Base-by-base conservation (phyloP, 805 yeast genomes). In the Tetrapisispora fleetii region DNA sequence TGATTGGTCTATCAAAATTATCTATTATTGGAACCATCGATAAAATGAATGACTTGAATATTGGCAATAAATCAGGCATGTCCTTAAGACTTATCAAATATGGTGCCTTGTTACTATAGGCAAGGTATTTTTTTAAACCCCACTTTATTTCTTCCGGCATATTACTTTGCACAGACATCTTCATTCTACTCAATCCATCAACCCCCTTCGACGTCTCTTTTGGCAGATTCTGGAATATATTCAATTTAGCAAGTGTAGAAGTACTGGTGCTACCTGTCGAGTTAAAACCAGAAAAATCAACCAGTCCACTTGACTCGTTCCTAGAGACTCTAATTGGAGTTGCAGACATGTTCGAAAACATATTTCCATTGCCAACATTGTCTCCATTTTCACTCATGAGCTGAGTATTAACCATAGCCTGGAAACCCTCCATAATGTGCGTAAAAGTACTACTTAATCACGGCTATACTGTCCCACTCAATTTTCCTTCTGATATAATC, bases 131-230 rank as follows among this genome's bases (percentile, higher is more conserved):
- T 43, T 76, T 72, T 48, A 86, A 65, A 4, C 91, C 83, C 81
- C 89, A 85, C 56, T 78, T 79, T 22, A 83, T 73, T 60, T 88
- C 96, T 32, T 75, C 73, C 17, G 72, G 77, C 22, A 87, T 66
- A 1, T 81, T 83, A 18, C 83, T 76, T 51, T 74, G 72, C 51
- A 88, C 73, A 4, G 93, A 80, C 80, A 88, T 75, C 54, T 75
- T 74, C 58, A 88, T 78, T 52, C 96, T 74, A 13, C 76, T 74
- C 53, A 82, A 65, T 47, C 79, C 79, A 43, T 80, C 79, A 4
- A 79, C 75, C 16, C 95, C 95, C 52, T 73, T 72, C 48, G 70
- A 68, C 4, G 66, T 56, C 38, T 62, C 65, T 32, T 53, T 54
- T 22, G 68, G 68, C 48, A 64, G 50, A 43, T 57, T 59, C 44